Conservation (phyloP, 768 basidiomycete genomes). For the Strobilomyces echinocephalus region DNA sequence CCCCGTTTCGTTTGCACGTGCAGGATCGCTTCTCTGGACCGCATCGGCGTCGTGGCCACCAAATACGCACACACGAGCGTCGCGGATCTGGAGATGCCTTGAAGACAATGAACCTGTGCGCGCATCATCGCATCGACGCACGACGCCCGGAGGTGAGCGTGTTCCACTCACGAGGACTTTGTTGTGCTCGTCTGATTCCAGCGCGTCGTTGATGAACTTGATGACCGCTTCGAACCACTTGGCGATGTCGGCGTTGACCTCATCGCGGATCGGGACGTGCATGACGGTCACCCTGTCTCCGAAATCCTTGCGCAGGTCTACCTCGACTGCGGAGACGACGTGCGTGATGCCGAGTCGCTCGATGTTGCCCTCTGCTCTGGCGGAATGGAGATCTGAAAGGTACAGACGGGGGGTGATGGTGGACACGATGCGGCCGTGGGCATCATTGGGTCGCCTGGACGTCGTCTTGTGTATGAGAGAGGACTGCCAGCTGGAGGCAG, state of each 20-base stretch:
- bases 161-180: constrained; percentile 46
- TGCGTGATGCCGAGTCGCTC: constrained; percentile 64
- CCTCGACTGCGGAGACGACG: constrained; percentile 61
- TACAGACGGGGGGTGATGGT: constrained; percentile 49
- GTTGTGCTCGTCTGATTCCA: constrained; percentile 39
- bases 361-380: constrained; percentile 46
- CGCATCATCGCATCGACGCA: background rate
- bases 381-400: constrained; percentile 58
- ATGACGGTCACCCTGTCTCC: constrained; percentile 38
- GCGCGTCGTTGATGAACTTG: constrained; percentile 47
- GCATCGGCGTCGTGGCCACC: constrained; percentile 48
- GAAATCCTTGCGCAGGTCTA: constrained; percentile 25
- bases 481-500: constrained; percentile 27
- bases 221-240: constrained; percentile 46
- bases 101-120: constrained; percentile 67
- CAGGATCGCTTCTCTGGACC: constrained; percentile 47
- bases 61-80: constrained; percentile 75
- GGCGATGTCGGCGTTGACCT: constrained; percentile 37
- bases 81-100: constrained; percentile 71
- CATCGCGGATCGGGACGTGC: constrained; percentile 50
- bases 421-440: constrained; percentile 22
- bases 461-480: constrained; percentile 22
- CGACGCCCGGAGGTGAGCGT: background rate
- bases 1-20: constrained; percentile 53
- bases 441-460: constrained; percentile 7